A percentile compares a stretch with the other conserved stretches of the same genome.
phyloP scores from a whole-genome alignment of 805 yeast species.

The Cephaloascus fragrans region DNA sequence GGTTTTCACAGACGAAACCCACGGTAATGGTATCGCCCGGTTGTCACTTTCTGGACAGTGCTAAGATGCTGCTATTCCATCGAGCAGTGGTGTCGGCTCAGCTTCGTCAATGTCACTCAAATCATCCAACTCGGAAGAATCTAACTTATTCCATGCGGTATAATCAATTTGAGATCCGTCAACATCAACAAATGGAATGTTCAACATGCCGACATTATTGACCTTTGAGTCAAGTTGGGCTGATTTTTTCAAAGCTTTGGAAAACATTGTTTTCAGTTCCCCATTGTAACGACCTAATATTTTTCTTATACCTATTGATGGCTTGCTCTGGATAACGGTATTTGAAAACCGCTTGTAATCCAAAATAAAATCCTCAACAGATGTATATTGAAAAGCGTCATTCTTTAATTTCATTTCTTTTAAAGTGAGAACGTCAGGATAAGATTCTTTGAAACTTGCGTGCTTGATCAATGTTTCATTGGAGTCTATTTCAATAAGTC shows the following conservation, averaged over 20 bases:
- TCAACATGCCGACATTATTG: background rate
- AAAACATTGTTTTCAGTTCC: background rate
- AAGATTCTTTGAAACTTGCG: background rate
- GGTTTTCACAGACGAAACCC: no score
- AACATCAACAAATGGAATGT: background rate
- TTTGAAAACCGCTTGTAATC: background rate
- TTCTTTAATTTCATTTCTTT: background rate
- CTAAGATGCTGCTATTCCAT: no score
- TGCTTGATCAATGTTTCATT: slow-evolving; percentile 3
- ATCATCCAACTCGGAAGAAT: background rate
- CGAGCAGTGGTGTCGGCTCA: no score
- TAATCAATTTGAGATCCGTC: background rate
- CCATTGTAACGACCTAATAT: background rate
- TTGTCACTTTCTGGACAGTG: no score
- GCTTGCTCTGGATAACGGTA: background rate
- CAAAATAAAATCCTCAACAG: background rate
- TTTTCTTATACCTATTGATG: background rate
- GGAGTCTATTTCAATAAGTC: slow-evolving; percentile 9
- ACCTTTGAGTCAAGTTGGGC: background rate
- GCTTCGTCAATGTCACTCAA: background rate
- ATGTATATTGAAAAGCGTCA: no score
- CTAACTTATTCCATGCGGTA: background rate
- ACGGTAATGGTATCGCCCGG: no score
- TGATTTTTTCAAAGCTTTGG: background rate
- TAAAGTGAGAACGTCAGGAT: background rate